These are phyloP conservation scores for Gilbertella persicaria DNA, from an alignment of 371 early-diverging fungal genomes.

Conservation along the genomic window DNA sequence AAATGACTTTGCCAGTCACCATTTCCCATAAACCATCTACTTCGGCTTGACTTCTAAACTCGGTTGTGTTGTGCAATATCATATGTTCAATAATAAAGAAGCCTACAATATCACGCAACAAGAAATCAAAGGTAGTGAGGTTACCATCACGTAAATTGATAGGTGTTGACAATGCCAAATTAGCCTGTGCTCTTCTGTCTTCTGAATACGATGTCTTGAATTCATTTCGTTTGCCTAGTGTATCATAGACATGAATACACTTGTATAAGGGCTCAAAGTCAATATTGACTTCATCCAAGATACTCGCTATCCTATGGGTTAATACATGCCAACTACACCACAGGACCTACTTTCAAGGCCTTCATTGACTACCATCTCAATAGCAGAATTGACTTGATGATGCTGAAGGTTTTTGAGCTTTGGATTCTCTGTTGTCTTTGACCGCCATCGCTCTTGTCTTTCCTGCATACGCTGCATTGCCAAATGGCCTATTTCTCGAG, in stretches of 20 bases:
- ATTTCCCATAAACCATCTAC: slow-evolving; percentile 90
- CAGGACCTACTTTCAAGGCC: slow-evolving; percentile 76
- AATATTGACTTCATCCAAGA: slow-evolving; percentile 73
- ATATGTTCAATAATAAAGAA: slow-evolving; percentile 95
- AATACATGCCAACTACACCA: background rate
- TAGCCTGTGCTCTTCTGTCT: slow-evolving; percentile 84
- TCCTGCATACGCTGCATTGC: slow-evolving; percentile 79
- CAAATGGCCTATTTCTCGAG: slow-evolving; percentile 82
- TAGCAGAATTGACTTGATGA: slow-evolving; percentile 77
- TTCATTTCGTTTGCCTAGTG: slow-evolving; percentile 83
- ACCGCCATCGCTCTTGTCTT: slow-evolving; percentile 66
- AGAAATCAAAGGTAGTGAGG: slow-evolving; percentile 68
- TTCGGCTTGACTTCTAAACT: slow-evolving; percentile 88
- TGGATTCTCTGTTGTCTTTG: slow-evolving; percentile 56
- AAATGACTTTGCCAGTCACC: slow-evolving; percentile 77
- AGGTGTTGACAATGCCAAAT: slow-evolving; percentile 63
- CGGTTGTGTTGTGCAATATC: slow-evolving; percentile 85
- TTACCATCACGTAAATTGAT: slow-evolving; percentile 67
- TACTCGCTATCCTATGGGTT: slow-evolving; percentile 49
- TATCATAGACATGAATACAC: slow-evolving; percentile 93
- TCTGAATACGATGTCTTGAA: slow-evolving; percentile 91
- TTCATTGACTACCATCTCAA: slow-evolving; percentile 88
- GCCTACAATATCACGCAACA: slow-evolving; percentile 89
- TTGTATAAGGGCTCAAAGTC: slow-evolving; percentile 95
- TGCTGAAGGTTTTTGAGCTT: slow-evolving; percentile 57